Conservation (phyloP, 345 rosid species). For the Dipteronia dyeriana region DNA sequence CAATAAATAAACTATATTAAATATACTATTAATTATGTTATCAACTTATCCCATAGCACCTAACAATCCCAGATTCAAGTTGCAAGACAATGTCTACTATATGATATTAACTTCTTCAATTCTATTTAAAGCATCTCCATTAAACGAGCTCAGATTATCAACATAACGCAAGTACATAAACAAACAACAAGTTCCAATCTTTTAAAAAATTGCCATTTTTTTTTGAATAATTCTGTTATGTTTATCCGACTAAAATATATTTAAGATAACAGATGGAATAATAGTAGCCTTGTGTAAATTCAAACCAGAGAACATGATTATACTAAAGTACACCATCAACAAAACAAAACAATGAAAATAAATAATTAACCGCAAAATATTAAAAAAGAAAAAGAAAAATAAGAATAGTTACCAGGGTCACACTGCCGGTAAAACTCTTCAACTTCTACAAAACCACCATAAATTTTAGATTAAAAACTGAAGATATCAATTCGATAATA, state of each 20-base stretch:
- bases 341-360: not conserved
- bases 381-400: not conserved
- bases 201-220: not conserved
- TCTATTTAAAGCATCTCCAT: not conserved
- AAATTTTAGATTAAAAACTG: not conserved
- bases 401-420: conserved; percentile 61
- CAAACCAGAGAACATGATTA: not conserved
- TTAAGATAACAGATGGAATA: no score
- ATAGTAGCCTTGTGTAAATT: not conserved
- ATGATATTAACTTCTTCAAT: not conserved
- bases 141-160: not conserved
- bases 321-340: not conserved
- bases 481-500: not conserved
- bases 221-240: no score
- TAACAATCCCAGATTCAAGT: not conserved
- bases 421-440: conserved; percentile 72
- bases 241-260: no score
- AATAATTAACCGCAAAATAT: not conserved
- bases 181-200: not conserved
- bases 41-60: not conserved
- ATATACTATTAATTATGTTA: not conserved
- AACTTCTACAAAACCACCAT: conserved; percentile 47
- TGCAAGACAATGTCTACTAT: not conserved
- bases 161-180: not conserved
- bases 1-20: not conserved